Base-by-base conservation (phyloP, 305 asterid genomes). In the Fraxinus paxiana region DNA sequence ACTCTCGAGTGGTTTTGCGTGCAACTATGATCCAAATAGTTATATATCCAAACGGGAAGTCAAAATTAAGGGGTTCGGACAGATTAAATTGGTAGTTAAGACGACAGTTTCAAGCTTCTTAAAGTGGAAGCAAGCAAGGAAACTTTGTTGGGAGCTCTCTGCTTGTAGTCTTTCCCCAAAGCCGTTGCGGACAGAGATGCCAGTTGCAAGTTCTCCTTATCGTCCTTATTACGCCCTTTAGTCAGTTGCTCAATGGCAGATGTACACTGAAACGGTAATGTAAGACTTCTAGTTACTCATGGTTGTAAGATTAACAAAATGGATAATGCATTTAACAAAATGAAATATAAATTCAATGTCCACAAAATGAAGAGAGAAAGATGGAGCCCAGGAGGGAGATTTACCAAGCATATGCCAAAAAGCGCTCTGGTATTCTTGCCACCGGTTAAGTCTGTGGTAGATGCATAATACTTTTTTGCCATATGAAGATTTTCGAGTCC, bases 381-480 rank as follows among this genome's bases (percentile, higher is more conserved):
- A 4, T 79, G 74, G 41, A 13, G 81, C 56, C 77, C 46, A 63
- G 18, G 79, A 37, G 81, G 75, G 86, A 86, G 80, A 84, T 88
- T 86, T 81, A 96, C 99, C 95, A 96, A 86, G 91, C 99, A 96
- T 83, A 96, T 82, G 85, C 99, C 99, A 74, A 92, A 92, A 83
- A 96, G 97, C 70, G 98, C 98, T 85, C 97, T 88, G 76, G 80
- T 88, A 90, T 89, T 92, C 92, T 92, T 94, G 88, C 98, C 99
- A 84, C 98, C 97, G 0, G 99, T 96, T 77, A 94, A 86, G 84
- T 92, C 99, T 82, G 94, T 86, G 67, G 98, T 87, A 79, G 99
- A 90, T 77, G 97, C 97, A 87, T 92, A 94, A 81, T 96, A 96
- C 88, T 96, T 96, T 91, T 92, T 96, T 3, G 99, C 97, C 37